These are phyloP conservation scores for Ceratobasidium sp. DNA, from an alignment of 1,284 basidiomycete species.

Conservation along the genomic window DNA sequence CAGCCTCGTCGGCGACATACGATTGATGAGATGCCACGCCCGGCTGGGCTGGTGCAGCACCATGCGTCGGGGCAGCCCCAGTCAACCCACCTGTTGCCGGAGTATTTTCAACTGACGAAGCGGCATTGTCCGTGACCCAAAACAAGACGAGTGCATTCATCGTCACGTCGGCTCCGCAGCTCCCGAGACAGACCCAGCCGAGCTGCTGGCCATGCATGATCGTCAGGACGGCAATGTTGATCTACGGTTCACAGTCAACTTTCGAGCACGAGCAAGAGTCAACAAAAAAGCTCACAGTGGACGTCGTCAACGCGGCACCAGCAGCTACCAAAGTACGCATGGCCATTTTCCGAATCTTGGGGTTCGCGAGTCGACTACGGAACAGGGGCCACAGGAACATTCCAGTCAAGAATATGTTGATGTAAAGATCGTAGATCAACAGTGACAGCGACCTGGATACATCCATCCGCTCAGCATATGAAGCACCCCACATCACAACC, in stretches of 20 bases:
- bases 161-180: slow-evolving; percentile 60
- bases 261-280: too few relatives aligned
- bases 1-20: neutral
- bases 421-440: slow-evolving; percentile 55
- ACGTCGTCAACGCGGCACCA: slow-evolving; percentile 48
- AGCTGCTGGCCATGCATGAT: slow-evolving; percentile 59
- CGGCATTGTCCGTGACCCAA: slow-evolving; percentile 50
- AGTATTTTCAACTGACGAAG: neutral
- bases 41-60: too few relatives aligned
- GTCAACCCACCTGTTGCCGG: slow-evolving; percentile 8
- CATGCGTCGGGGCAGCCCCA: neutral
- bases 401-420: slow-evolving; percentile 55
- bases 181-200: slow-evolving; percentile 62
- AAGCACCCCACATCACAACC: too few relatives aligned
- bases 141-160: slow-evolving; percentile 55
- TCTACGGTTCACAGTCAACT: neutral
- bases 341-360: slow-evolving; percentile 52
- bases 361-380: slow-evolving; percentile 51
- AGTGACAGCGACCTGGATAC: slow-evolving; percentile 51
- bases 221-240: slow-evolving; percentile 61
- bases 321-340: slow-evolving; percentile 55
- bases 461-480: neutral
- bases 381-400: slow-evolving; percentile 60
- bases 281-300: slow-evolving; percentile 47
- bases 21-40: slow-evolving; percentile 19